These are phyloP conservation scores for Galerina marginata DNA, from an alignment of 768 basidiomycete genomes.

Conservation along the genomic window DNA sequence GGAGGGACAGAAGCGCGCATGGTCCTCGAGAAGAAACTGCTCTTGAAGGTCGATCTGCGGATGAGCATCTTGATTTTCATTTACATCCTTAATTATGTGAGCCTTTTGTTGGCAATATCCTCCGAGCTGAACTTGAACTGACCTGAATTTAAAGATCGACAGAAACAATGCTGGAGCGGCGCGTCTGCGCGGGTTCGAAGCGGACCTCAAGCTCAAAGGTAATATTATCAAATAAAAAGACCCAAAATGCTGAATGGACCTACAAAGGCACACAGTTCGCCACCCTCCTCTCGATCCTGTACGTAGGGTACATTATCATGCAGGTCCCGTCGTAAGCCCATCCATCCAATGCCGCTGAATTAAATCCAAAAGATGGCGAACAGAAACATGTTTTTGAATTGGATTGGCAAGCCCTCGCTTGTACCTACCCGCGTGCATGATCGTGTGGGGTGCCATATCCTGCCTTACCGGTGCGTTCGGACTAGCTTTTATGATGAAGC, in stretches of 20 bases:
- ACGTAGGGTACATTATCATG: conserved; percentile 79
- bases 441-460: conserved; percentile 73
- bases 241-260: background rate
- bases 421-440: conserved; percentile 71
- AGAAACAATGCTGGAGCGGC: conserved; percentile 80
- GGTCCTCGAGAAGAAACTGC: conserved; percentile 54
- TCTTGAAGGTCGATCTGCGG: conserved; percentile 60
- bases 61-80: conserved; percentile 60
- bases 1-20: conserved; percentile 51
- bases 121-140: background rate
- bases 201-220: conserved; percentile 63
- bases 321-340: conserved; percentile 70
- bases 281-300: conserved; percentile 69
- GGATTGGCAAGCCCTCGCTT: conserved; percentile 69
- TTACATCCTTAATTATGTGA: conserved; percentile 56
- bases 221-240: background rate
- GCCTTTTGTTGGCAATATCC: conserved; percentile 12
- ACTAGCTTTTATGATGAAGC: background rate
- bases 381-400: conserved; percentile 78
- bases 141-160: conserved; percentile 54
- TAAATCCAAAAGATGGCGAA: background rate
- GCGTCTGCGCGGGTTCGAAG: conserved; percentile 70
- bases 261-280: conserved; percentile 58
- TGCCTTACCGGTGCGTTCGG: conserved; percentile 50
- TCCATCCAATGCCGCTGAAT: background rate